A percentile compares a stretch with the other conserved stretches of the same genome.
These are phyloP conservation scores for Penicillium sp. DNA, from an alignment of 2,329 filamentous ascomycete species.

Conservation along the genomic window DNA sequence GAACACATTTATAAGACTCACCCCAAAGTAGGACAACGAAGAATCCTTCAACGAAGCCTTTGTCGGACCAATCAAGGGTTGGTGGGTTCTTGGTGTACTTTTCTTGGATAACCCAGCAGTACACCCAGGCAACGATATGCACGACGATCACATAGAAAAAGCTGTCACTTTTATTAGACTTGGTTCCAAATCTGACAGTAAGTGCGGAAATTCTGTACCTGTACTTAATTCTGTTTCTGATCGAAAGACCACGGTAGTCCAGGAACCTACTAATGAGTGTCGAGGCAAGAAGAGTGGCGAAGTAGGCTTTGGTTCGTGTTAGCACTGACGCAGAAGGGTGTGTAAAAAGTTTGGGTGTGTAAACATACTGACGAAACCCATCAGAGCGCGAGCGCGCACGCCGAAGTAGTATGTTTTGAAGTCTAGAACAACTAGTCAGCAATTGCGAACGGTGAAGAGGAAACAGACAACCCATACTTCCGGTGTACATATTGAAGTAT, in stretches of 20 bases:
- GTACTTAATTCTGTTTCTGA: conserved; percentile 46
- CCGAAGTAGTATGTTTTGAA: conserved; percentile 53
- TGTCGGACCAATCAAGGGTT: conserved; percentile 43
- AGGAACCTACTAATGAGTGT: conserved; percentile 48
- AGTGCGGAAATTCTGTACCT: conserved; percentile 14
- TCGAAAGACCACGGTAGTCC: conserved; percentile 43
- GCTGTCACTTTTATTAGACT: conserved; percentile 3
- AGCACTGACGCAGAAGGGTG: neutral
- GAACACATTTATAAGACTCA: neutral
- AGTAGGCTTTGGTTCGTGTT: conserved; percentile 29
- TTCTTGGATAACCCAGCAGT: conserved; percentile 55
- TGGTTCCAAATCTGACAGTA: accelerated
- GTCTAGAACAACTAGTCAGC: conserved; percentile 31
- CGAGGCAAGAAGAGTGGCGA: conserved; percentile 46
- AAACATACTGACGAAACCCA: conserved; percentile 44
- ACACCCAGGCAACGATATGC: conserved; percentile 53
- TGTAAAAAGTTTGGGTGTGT: neutral
- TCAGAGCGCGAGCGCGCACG: conserved; percentile 49
- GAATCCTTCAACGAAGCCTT: conserved; percentile 50
- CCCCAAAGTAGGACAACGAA: conserved; percentile 53
- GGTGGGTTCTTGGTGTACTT: conserved; percentile 49
- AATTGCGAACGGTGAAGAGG: neutral
- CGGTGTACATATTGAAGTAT: conserved; percentile 48
- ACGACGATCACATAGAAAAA: conserved; percentile 50
- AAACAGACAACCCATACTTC: conserved; percentile 25